Conservation (phyloP, 345 rosid species). For the Stellera chamaejasme region DNA sequence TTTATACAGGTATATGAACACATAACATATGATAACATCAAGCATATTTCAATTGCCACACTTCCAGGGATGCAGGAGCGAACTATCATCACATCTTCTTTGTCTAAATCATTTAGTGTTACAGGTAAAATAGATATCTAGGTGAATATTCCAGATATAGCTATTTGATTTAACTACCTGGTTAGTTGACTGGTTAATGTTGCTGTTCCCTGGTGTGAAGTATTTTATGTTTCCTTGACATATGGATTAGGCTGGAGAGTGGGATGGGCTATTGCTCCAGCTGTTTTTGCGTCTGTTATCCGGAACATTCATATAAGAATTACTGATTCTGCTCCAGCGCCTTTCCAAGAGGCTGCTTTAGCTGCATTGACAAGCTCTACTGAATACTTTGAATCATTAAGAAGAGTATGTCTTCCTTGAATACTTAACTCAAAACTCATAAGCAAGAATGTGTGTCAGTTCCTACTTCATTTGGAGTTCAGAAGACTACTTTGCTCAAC, state of each 20-base stretch:
- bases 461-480: conserved; percentile 1
- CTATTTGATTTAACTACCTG: neutral
- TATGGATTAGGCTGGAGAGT: conserved; percentile 46
- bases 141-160: too few relatives aligned
- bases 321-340: conserved; percentile 56
- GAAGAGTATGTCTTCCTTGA: conserved; percentile 23
- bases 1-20: conserved; percentile 40
- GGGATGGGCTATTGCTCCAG: conserved; percentile 64
- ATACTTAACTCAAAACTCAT: conserved; percentile 1
- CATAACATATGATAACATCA: conserved; percentile 32
- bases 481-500: neutral
- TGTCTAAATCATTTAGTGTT: conserved; percentile 50
- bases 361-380: conserved; percentile 33
- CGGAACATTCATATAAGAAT: conserved; percentile 44
- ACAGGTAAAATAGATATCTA: conserved; percentile 28
- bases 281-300: conserved; percentile 34
- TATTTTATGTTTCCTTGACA: conserved; percentile 4
- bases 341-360: conserved; percentile 60
- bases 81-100: conserved; percentile 51
- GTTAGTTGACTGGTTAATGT: neutral
- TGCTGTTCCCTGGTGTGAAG: neutral
- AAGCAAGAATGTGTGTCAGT: neutral
- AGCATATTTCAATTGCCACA: conserved; percentile 38
- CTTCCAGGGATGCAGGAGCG: conserved; percentile 53
- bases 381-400: conserved; percentile 31